These are phyloP conservation scores for Hibiscus tridactylites DNA, from an alignment of 345 rosid genomes.

Conservation along the genomic window DNA sequence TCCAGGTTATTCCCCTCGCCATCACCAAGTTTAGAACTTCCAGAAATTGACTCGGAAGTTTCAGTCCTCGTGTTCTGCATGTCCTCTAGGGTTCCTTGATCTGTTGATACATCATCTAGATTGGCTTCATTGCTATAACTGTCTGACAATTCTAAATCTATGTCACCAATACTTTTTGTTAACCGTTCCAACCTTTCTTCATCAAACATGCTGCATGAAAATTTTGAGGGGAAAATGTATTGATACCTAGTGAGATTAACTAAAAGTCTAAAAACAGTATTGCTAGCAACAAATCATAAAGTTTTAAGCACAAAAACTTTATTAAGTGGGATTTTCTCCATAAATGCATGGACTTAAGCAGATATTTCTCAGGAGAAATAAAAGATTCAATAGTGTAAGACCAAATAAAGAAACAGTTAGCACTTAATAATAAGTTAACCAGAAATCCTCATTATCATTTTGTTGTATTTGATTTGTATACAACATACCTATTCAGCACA, in stretches of 20 bases:
- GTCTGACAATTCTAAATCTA: conserved; percentile 39
- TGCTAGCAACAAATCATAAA: neutral
- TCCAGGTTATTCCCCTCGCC: conserved; percentile 26
- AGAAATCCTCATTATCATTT: neutral
- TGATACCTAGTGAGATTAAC: neutral
- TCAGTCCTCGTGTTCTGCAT: conserved; percentile 19
- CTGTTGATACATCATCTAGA: conserved; percentile 20
- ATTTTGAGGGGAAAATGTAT: neutral
- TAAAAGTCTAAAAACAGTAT: neutral
- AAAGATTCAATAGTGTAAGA: neutral
- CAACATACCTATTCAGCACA: conserved; percentile 61
- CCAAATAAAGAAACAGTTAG: neutral
- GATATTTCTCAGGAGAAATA: neutral
- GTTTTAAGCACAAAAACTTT: neutral
- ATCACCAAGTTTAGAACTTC: conserved; percentile 27
- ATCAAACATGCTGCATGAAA: conserved; percentile 50
- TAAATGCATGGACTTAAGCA: neutral
- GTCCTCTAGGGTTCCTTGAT: conserved; percentile 26
- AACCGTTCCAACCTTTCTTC: conserved; percentile 88
- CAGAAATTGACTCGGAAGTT: conserved; percentile 23
- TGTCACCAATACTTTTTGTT: conserved; percentile 46
- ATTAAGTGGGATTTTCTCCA: neutral
- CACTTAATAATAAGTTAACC: neutral
- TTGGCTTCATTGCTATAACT: conserved; percentile 25
- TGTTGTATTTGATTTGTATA: neutral